These are phyloP conservation scores for Peribolospora baueri DNA, from an alignment of 768 basidiomycete species.

Conservation along the genomic window DNA sequence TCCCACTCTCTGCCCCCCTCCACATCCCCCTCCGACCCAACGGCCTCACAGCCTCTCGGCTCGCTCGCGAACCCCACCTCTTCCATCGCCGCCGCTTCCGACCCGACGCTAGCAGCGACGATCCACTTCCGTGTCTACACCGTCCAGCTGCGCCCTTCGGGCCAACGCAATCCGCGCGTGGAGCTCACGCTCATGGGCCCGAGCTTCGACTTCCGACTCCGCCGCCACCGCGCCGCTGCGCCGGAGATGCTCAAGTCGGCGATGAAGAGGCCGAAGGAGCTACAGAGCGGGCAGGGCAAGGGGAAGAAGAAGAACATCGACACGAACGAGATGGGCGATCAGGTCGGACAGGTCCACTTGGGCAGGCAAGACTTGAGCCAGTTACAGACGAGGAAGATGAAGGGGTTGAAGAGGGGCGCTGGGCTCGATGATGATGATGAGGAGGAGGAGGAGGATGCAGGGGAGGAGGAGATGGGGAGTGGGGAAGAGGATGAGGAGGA, in stretches of 20 bases:
- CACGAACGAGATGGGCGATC: conserved; percentile 83
- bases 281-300: conserved; percentile 56
- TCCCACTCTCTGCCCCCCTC: conserved; percentile 42
- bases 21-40: neutral
- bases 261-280: conserved; percentile 60
- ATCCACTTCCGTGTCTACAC: conserved; percentile 76
- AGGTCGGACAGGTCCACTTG: conserved; percentile 71
- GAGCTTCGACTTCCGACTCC: conserved; percentile 52
- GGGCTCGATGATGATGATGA: conserved; percentile 3
- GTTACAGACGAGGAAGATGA: conserved; percentile 89
- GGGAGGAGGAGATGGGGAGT: neutral
- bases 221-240: conserved; percentile 51
- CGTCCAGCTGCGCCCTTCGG: conserved; percentile 38
- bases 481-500: neutral
- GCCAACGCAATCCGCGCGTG: conserved; percentile 52
- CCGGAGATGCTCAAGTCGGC: conserved; percentile 57
- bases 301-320: conserved; percentile 63
- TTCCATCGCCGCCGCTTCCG: conserved; percentile 18
- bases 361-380: conserved; percentile 64
- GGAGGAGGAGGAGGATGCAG: conserved; percentile 8
- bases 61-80: conserved; percentile 17
- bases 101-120: conserved; percentile 17
- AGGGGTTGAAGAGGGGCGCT: conserved; percentile 40
- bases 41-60: conserved; percentile 22
- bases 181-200: conserved; percentile 79